phyloP scores from a whole-genome alignment of 192 early-diverging fungal species.

The Helicostylum pulchrum region DNA sequence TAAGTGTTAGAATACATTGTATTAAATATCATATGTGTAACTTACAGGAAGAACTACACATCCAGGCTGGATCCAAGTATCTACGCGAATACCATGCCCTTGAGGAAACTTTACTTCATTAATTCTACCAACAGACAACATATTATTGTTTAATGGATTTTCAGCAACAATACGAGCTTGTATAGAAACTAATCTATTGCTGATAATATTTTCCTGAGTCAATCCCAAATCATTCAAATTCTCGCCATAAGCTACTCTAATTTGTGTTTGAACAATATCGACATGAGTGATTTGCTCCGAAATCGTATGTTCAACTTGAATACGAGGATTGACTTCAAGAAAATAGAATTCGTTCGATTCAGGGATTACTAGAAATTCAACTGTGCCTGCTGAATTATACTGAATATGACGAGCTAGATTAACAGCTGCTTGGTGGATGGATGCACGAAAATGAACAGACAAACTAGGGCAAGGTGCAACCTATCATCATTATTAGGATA shows the following conservation, averaged over 20 bases:
- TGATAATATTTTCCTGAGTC: slow-evolving; percentile 79
- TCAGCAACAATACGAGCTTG: slow-evolving; percentile 96
- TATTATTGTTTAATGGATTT: slow-evolving; percentile 66
- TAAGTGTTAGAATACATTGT: slow-evolving; percentile 41
- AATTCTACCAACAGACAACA: slow-evolving; percentile 31
- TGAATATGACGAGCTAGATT: slow-evolving; percentile 79
- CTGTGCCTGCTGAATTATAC: slow-evolving; percentile 91
- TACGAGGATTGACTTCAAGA: slow-evolving; percentile 93
- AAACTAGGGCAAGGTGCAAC: slow-evolving; percentile 57
- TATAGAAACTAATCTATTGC: slow-evolving; percentile 73
- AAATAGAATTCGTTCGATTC: slow-evolving; percentile 83
- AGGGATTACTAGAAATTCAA: slow-evolving; percentile 91
- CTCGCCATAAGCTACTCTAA: slow-evolving; percentile 24
- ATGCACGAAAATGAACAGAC: slow-evolving; percentile 56
- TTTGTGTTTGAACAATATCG: slow-evolving; percentile 72
- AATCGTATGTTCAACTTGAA: slow-evolving; percentile 96
- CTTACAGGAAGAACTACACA: slow-evolving; percentile 70
- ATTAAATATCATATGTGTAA: background rate
- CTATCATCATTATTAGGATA: slow-evolving; percentile 2
- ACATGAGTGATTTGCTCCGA: slow-evolving; percentile 89
- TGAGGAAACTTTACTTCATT: slow-evolving; percentile 67
- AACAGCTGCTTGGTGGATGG: slow-evolving; percentile 79
- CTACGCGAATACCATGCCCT: slow-evolving; percentile 79
- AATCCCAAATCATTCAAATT: slow-evolving; percentile 38
- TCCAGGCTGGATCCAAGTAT: slow-evolving; percentile 63